phyloP scores from a whole-genome alignment of 1,284 basidiomycete genomes.

The Psilocybe mexicana region DNA sequence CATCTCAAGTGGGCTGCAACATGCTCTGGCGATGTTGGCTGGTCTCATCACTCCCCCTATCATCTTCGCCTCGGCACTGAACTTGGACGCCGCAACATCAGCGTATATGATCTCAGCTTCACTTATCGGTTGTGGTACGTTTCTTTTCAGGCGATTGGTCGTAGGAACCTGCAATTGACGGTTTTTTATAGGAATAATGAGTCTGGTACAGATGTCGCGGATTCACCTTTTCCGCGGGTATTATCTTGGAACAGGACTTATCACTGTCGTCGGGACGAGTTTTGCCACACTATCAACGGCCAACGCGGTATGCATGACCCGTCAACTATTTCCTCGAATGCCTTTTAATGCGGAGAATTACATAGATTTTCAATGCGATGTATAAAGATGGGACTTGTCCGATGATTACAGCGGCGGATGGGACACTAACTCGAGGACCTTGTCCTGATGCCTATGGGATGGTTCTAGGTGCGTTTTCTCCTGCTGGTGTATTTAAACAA shows the following conservation, averaged over 20 bases:
- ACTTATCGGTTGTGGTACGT: constrained; percentile 72
- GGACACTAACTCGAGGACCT: constrained; percentile 56
- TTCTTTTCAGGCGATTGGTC: not conserved
- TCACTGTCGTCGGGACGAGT: constrained; percentile 85
- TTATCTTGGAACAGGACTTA: constrained; percentile 75
- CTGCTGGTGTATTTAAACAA: not conserved
- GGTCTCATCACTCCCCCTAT: constrained; percentile 79
- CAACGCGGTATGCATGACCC: constrained; percentile 48
- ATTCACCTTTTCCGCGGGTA: constrained; percentile 60
- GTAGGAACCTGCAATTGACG: not conserved
- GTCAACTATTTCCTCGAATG: not conserved
- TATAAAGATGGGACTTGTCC: constrained; percentile 82
- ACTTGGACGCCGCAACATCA: constrained; percentile 54
- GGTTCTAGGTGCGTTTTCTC: constrained; percentile 55
- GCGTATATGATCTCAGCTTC: constrained; percentile 84
- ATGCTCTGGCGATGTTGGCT: constrained; percentile 81
- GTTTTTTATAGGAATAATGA: constrained; percentile 56
- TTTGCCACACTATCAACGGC: constrained; percentile 82
- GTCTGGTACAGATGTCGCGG: constrained; percentile 75
- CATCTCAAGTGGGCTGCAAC: constrained; percentile 71
- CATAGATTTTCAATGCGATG: constrained; percentile 65
- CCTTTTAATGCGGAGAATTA: not conserved
- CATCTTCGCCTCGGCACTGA: constrained; percentile 70
- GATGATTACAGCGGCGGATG: constrained; percentile 56
- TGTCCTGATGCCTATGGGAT: constrained; percentile 84